These are phyloP conservation scores for Cladosporium colombiae DNA, from an alignment of 2,329 filamentous ascomycete genomes.

Conservation along the genomic window DNA sequence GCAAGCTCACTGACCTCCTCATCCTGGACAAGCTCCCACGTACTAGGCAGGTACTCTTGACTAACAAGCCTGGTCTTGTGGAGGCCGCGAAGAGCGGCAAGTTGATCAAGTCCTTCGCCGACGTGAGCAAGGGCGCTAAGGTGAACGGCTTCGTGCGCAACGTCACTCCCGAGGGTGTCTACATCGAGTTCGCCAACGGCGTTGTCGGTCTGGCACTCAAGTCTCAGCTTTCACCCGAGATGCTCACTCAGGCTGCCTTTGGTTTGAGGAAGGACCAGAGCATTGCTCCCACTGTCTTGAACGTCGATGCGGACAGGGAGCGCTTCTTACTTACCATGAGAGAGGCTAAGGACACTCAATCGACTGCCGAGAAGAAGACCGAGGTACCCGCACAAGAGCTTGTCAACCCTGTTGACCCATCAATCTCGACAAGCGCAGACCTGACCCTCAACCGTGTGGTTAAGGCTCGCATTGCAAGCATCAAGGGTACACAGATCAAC, in stretches of 20 bases:
- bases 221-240: conserved; percentile 71
- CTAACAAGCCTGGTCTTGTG: conserved; percentile 80
- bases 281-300: conserved; percentile 69
- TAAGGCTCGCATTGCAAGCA: conserved; percentile 75
- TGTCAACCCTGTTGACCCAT: conserved; percentile 65
- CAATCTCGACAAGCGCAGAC: conserved; percentile 67
- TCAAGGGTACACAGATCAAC: conserved; percentile 91
- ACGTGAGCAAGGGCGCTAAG: conserved; percentile 67
- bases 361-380: conserved; percentile 30
- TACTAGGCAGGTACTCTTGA: conserved; percentile 73
- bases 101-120: conserved; percentile 70
- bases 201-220: conserved; percentile 79
- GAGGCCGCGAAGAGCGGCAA: conserved; percentile 71
- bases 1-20: conserved; percentile 77
- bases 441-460: conserved; percentile 71
- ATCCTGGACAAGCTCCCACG: conserved; percentile 83
- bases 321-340: conserved; percentile 69
- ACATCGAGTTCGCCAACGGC: conserved; percentile 81
- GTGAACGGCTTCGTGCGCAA: conserved; percentile 82
- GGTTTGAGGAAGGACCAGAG: conserved; percentile 77
- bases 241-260: conserved; percentile 69
- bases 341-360: conserved; percentile 48
- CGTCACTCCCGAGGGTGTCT: conserved; percentile 76
- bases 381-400: conserved; percentile 40
- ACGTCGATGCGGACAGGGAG: conserved; percentile 68